Evolutionary conservation across 2,329 filamentous ascomycete species (phyloP).

Genomic region (Metarhizium guizhouense): DNA sequence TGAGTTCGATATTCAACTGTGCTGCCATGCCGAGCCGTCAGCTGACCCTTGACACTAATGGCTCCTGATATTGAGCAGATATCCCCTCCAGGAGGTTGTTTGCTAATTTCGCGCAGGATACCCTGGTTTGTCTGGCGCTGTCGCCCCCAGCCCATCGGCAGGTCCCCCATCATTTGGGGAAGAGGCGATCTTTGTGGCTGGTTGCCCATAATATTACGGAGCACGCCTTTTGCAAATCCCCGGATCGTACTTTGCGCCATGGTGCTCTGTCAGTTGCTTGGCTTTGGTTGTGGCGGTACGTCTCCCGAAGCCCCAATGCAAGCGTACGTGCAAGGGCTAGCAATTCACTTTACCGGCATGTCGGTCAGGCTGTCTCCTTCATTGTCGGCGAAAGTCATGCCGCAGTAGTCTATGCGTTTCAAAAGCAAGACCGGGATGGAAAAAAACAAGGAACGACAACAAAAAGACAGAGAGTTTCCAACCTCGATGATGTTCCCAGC

Average conservation of each 20-base stretch:
- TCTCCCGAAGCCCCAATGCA: conserved; percentile 6
- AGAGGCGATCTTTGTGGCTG: conserved; percentile 3
- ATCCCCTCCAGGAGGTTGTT: not conserved
- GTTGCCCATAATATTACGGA: not conserved
- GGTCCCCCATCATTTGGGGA: not conserved
- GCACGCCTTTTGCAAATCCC: not conserved
- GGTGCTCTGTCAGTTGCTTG: not conserved
- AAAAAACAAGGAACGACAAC: not conserved
- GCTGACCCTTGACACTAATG: not conserved
- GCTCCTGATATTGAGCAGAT: not conserved
- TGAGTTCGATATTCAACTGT: not conserved
- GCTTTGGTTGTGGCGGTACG: conserved; percentile 1
- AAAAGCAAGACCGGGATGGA: not conserved
- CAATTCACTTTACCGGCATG: not conserved
- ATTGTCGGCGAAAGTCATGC: not conserved
- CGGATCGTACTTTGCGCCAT: not conserved
- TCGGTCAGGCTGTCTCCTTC: not conserved
- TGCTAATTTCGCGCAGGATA: not conserved
- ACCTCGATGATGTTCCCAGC: not conserved
- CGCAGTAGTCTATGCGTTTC: not conserved
- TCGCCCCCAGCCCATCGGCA: conserved; percentile 1
- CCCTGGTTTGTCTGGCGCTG: not conserved
- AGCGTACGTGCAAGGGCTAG: not conserved
- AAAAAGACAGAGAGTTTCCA: not conserved
- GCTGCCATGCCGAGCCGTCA: not conserved